Base-by-base conservation (phyloP, 106 monocot genomes). In the Agapanthus africanus region DNA sequence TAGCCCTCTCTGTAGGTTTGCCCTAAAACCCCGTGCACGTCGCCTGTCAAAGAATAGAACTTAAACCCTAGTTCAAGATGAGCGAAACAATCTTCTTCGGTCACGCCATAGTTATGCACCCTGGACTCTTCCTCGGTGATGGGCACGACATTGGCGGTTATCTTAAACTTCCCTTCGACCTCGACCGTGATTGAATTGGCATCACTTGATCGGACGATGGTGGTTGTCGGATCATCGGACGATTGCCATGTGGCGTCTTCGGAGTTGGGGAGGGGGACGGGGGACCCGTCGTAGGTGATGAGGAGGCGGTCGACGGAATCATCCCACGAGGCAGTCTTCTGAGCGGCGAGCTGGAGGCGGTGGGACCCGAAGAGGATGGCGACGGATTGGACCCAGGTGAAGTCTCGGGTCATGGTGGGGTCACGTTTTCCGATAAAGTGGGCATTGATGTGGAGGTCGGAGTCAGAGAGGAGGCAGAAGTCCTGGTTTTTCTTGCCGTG, bases 21-120 rank as follows among this genome's bases (percentile, higher is more conserved):
- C 1, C 86, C 86, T 35, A 86, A 30, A 10, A 86, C 79, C 19
- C 86, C 86, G 7, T 73, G 16, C 52, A 86, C 82, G 0, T 38
- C 59, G 0, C 18, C 13, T 23, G 36, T 79, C 15, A 82, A 65
- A 0, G 68, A 59, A 50, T 16, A 33, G 39, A 86, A 77, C 70
- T 71, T 82, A 65, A 82, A 82, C 14, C 67, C 26, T 14, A 85
- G 26, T 34, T 86, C 86, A 4, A 86, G 65, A 22, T 86, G 82
- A 7, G 82, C 79, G 41, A 79, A 82, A 60, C 79, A 79, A 61
- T 82, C 76, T 1, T 80, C 79, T 0, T 9, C n/a, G 1, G 65
- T 65, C 1, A 82, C 66, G 26, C 51, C 79, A 10, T 87, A 87
- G 1, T 68, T 65, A 14, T 87, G 87, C 22, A 87, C 68, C 28